These are phyloP conservation scores for Zalerion maritima DNA, from an alignment of 495 filamentous ascomycete species.

Conservation along the genomic window DNA sequence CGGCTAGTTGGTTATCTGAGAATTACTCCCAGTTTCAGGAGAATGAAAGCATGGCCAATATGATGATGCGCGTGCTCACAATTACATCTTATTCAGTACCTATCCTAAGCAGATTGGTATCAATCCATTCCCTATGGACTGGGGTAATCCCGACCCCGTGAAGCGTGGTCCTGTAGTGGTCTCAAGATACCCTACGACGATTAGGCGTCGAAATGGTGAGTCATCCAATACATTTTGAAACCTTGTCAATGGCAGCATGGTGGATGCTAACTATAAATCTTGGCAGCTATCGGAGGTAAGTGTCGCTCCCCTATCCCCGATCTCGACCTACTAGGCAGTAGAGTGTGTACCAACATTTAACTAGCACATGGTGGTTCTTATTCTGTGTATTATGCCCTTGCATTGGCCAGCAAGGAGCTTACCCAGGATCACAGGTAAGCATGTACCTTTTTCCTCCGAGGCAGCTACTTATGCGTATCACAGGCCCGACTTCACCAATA, in stretches of 20 bases:
- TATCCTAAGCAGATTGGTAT: conserved; percentile 92
- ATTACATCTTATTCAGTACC: conserved; percentile 44
- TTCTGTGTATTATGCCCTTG: conserved; percentile 88
- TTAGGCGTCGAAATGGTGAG: conserved; percentile 76
- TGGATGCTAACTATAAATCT: conserved; percentile 9
- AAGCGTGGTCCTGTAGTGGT: conserved; percentile 83
- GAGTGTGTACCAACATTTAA: conserved; percentile 5
- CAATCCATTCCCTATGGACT: conserved; percentile 74
- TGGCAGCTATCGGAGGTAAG: conserved; percentile 34
- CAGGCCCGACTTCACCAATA: conserved; percentile 82
- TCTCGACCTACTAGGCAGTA: neutral
- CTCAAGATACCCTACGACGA: conserved; percentile 55
- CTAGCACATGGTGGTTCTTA: conserved; percentile 92
- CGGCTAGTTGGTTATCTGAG: neutral
- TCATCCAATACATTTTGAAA: conserved; percentile 3
- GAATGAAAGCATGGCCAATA: neutral
- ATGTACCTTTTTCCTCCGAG: neutral
- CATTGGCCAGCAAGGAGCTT: conserved; percentile 81
- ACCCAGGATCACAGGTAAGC: conserved; percentile 55
- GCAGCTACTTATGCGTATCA: neutral
- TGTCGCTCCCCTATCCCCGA: neutral
- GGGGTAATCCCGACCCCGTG: conserved; percentile 65
- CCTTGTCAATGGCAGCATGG: conserved; percentile 1
- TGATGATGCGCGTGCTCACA: conserved; percentile 7
- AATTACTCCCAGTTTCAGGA: conserved; percentile 1